These are phyloP conservation scores for Austroboletus niveus DNA, from an alignment of 1,284 basidiomycete genomes.

Conservation along the genomic window DNA sequence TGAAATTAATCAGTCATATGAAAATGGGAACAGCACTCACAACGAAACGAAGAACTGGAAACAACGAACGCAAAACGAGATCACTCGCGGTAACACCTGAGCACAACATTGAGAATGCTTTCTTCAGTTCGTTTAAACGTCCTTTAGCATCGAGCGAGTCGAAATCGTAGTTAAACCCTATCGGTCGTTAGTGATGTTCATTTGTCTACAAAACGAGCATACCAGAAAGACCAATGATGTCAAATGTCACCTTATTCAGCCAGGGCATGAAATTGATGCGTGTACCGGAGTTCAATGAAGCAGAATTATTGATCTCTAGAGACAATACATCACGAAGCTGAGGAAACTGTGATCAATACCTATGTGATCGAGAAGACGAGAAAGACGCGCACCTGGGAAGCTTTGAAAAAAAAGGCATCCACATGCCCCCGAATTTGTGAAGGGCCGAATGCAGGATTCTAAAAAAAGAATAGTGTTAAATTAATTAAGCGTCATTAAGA, in stretches of 20 bases:
- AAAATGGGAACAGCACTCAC: slow-evolving; percentile 30
- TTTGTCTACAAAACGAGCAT: slow-evolving; percentile 2
- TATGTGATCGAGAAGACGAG: neutral
- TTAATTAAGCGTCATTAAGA: neutral
- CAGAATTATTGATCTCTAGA: slow-evolving; percentile 26
- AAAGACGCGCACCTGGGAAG: slow-evolving; percentile 24
- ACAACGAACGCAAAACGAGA: slow-evolving; percentile 33
- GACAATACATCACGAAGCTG: slow-evolving; percentile 50
- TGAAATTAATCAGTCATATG: neutral
- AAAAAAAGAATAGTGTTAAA: neutral
- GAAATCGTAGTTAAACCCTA: slow-evolving; percentile 69
- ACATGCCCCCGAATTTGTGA: slow-evolving; percentile 55
- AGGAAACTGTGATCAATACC: neutral
- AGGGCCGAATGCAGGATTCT: slow-evolving; percentile 63
- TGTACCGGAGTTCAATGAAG: slow-evolving; percentile 9
- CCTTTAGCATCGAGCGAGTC: slow-evolving; percentile 42
- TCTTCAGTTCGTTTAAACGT: slow-evolving; percentile 45
- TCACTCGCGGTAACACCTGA: slow-evolving; percentile 9
- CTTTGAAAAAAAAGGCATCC: slow-evolving; percentile 52
- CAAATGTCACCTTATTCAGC: slow-evolving; percentile 58
- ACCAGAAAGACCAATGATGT: slow-evolving; percentile 70
- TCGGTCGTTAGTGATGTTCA: neutral
- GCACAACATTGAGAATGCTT: slow-evolving; percentile 47
- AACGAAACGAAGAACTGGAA: slow-evolving; percentile 43
- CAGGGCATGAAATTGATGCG: slow-evolving; percentile 51